Conservation (phyloP, 2,329 filamentous ascomycete species). For the Claviceps maximensis region DNA sequence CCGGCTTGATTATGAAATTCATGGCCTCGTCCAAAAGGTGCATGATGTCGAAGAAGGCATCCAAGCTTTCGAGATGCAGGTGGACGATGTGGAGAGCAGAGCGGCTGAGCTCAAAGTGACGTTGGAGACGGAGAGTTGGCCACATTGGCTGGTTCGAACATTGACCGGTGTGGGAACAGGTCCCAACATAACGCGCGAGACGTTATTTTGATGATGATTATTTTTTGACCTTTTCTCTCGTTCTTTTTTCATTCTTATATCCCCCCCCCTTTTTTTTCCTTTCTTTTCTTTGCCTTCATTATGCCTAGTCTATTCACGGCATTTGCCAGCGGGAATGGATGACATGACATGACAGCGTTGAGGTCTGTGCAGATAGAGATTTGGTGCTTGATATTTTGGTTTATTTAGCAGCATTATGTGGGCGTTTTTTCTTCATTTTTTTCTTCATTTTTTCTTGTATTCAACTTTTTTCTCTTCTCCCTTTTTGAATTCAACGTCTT, state of each 20-base stretch:
- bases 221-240: background rate
- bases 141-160: slow-evolving; percentile 50
- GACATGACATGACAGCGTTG: background rate
- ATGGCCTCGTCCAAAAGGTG: slow-evolving; percentile 64
- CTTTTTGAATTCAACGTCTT: no score
- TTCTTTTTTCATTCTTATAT: background rate
- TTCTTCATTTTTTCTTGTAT: background rate
- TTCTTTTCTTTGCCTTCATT: background rate
- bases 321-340: background rate
- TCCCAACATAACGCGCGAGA: slow-evolving; percentile 35
- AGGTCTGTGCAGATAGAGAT: background rate
- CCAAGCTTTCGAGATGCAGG: slow-evolving; percentile 64
- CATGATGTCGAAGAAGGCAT: slow-evolving; percentile 80
- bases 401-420: background rate
- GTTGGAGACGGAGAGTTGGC: slow-evolving; percentile 50
- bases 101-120: slow-evolving; percentile 49
- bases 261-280: background rate
- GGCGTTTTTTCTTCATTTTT: background rate
- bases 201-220: slow-evolving; percentile 6
- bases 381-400: background rate
- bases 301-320: background rate
- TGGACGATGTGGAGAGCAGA: slow-evolving; percentile 54
- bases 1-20: slow-evolving; percentile 85
- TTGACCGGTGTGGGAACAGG: slow-evolving; percentile 47
- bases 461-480: no score